Conservation (phyloP, 257 asterid genomes). For the Penstemon davidsonii region DNA sequence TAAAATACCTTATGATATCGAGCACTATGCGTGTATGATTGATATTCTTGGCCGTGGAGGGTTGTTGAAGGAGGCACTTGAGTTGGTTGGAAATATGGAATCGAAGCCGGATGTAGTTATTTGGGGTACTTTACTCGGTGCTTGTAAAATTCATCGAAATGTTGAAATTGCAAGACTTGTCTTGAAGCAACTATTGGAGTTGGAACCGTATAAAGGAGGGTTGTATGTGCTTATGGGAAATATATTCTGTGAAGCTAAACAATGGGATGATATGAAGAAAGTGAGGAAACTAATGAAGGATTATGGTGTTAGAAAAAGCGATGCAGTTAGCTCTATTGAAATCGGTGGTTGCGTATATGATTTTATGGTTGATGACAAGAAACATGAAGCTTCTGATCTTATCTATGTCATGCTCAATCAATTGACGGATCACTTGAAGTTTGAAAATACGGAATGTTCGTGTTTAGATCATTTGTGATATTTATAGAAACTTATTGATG, state of each 20-base stretch:
- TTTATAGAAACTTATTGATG: too few species aligned
- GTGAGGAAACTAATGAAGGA: constrained; percentile 54
- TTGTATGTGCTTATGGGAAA: constrained; percentile 54
- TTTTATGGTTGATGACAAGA: constrained; percentile 56
- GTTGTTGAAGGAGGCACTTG: constrained; percentile 46
- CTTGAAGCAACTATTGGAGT: constrained; percentile 52
- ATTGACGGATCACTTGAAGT: constrained; percentile 43
- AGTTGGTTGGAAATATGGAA: constrained; percentile 48
- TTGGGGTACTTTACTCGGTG: constrained; percentile 64
- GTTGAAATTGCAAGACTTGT: constrained; percentile 43
- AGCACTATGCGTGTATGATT: constrained; percentile 62
- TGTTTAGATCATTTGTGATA: background rate
- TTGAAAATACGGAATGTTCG: constrained; percentile 20
- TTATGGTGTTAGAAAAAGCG: constrained; percentile 37
- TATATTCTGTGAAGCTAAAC: constrained; percentile 53
- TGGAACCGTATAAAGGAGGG: constrained; percentile 44
- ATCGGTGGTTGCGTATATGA: constrained; percentile 38
- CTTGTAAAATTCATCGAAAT: constrained; percentile 48
- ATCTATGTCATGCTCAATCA: constrained; percentile 38
- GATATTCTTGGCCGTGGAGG: constrained; percentile 68
- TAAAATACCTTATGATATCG: constrained; percentile 38
- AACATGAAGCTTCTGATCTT: constrained; percentile 36
- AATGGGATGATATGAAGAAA: constrained; percentile 55
- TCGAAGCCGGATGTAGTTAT: constrained; percentile 55
- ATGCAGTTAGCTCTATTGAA: constrained; percentile 52